Percentiles rank a stretch among this genome's conserved stretches.
Evolutionary conservation across 768 basidiomycete genomes (phyloP).

Genomic region (Plicaturopsis crispa): DNA sequence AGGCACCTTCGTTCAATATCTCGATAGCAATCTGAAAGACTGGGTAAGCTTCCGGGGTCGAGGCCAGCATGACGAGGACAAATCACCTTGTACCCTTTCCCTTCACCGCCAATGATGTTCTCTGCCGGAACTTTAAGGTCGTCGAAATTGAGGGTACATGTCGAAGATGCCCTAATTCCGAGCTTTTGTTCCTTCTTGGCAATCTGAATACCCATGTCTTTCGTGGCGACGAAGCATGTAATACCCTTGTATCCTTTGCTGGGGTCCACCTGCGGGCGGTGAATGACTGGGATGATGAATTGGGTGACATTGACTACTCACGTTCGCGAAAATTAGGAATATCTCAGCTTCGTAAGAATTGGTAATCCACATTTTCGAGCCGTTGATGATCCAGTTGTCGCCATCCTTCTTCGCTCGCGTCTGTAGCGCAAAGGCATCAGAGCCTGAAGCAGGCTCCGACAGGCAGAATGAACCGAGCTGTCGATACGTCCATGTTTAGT

Average conservation of each 20-base stretch:
- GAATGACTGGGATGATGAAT: neutral
- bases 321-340: constrained; percentile 93
- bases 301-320: constrained; percentile 24
- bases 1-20: constrained; percentile 83
- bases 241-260: constrained; percentile 98
- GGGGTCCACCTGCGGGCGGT: constrained; percentile 53
- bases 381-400: constrained; percentile 80
- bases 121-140: constrained; percentile 79
- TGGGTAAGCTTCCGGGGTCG: constrained; percentile 1
- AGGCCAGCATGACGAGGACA: neutral
- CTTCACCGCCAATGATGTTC: constrained; percentile 88
- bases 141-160: constrained; percentile 92
- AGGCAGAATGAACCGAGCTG: constrained; percentile 96
- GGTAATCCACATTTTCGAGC: constrained; percentile 99
- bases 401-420: constrained; percentile 88
- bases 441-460: constrained; percentile 88
- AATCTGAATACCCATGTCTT: constrained; percentile 94
- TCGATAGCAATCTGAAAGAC: constrained; percentile 77
- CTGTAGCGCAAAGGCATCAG: constrained; percentile 95
- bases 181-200: constrained; percentile 99
- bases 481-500: constrained; percentile 1
- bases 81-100: constrained; percentile 81
- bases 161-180: constrained; percentile 93
- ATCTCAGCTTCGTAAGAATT: constrained; percentile 90
- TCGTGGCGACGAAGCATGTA: constrained; percentile 93